Evolutionary conservation across 768 basidiomycete genomes (phyloP), one percentile per base, ranked within the genome.

Genomic region (Suillus bovinus): DNA sequence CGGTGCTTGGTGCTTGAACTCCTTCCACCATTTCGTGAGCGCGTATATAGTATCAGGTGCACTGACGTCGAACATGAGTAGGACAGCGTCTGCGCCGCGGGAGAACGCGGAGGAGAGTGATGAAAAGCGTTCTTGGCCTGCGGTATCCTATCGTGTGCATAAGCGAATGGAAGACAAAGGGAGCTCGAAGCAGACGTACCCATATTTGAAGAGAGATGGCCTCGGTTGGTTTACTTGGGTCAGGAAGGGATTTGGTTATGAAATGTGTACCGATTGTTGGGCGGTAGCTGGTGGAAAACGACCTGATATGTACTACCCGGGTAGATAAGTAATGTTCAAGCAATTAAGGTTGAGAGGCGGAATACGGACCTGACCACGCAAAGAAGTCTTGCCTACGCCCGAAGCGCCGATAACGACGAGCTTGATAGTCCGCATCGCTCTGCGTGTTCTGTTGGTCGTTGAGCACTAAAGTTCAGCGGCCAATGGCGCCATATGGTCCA

Each of bases 231-330:
- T 79, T 76, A 5, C 68, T 80, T 47, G 87, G 84, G 69, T 91
- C 85, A 0, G 86, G 84, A 13, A 94, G 68, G 0, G 84, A 85
- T 72, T 93, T 93, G 0, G 86, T 82, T 56, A 93, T 90, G 62
- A 94, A 95, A 75, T 95, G 93, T n/a, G 89, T 87, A 22, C 93
- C 93, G 46, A 96, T 94, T 3, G 93, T 95, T 1, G 93, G 89
- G 54, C 90, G 80, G 73, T 94, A 94, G 11, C 86, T 85, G 3
- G 82, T 84, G 5, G 89, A 86, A 74, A 94, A 14, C 82, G 83
- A 31, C 87, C 85, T 11, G 89, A 86, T 66, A 93, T 86, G 71
- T 90, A 94, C 86, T 93, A 67, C 33, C 8, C 33, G 10, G 22
- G 44, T 46, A 24, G 11, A 46, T 46, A 22, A 46, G n/a, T 22